These are phyloP conservation scores for Sarocladium strictum DNA, from an alignment of 2,329 filamentous ascomycete genomes.

Conservation along the genomic window DNA sequence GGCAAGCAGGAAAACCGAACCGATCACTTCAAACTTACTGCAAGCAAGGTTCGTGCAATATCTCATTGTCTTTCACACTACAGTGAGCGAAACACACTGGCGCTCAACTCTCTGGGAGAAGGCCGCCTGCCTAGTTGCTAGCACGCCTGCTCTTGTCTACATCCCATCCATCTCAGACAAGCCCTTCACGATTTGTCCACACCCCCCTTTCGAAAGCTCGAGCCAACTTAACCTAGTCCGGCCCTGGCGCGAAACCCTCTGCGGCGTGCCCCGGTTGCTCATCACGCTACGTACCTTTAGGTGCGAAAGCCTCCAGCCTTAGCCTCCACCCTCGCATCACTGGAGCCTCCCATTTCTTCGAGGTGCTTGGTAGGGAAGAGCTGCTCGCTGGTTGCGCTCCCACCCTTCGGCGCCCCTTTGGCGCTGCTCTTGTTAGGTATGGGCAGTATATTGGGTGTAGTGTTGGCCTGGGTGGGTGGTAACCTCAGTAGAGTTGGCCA, in stretches of 20 bases:
- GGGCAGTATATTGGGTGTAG: not conserved
- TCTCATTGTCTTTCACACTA: not conserved
- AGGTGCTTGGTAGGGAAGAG: not conserved
- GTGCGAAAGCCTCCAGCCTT: conserved; percentile 5
- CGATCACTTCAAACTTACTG: too few species aligned
- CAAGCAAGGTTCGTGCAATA: not conserved
- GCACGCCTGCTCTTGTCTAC: too few species aligned
- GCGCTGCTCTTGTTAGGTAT: not conserved
- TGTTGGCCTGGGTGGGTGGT: too few species aligned
- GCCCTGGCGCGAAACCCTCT: conserved; percentile 9
- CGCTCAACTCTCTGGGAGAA: too few species aligned
- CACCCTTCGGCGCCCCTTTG: not conserved
- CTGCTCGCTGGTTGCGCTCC: not conserved
- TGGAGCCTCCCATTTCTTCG: not conserved
- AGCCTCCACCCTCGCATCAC: conserved; percentile 2
- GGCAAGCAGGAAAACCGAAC: too few species aligned
- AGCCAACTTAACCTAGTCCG: conserved; percentile 3
- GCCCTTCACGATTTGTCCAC: not conserved
- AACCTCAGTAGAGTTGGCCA: not conserved
- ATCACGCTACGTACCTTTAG: conserved; percentile 4
- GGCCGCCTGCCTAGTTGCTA: too few species aligned
- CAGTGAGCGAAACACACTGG: too few species aligned
- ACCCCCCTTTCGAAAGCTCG: not conserved
- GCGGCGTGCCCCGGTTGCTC: conserved; percentile 6
- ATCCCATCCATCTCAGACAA: not conserved